Base-by-base conservation (phyloP, 1,284 basidiomycete genomes). In the Amylostereum areolatum region DNA sequence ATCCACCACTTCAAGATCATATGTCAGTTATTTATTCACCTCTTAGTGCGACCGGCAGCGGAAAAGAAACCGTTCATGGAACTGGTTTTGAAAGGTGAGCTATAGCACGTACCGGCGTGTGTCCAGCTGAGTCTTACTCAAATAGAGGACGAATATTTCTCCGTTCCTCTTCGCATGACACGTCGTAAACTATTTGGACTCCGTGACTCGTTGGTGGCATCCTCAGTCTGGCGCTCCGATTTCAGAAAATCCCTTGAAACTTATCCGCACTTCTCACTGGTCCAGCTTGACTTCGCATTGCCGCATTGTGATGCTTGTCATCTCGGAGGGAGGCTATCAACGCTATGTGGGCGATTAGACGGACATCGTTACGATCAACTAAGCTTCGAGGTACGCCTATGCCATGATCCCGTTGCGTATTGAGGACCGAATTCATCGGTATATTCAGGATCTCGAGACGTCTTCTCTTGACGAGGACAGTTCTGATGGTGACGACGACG, bases 11-110 rank as follows among this genome's bases (percentile, higher is more conserved):
- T 91, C 74, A 91, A 90, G 66, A 83, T 89, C 43, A 76, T 93
- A 31, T 92, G 89, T 57, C 91, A 94, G 60, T 78, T 92, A 39
- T 85, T 92, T 56, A 84, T 92, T 3, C 84, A 92, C 56, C 69
- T 93, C 37, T 85, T 85, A 24, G 80, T 90, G 31, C 75, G 70
- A 27, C 71, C 78, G 5, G 62, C 69, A n/a, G 62, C 62, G 5
- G 70, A 81, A 43, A 72, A 87, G 11, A 69, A 66, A 43, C 58
- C 66, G 4, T 83, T 79, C 57, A 79, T 85, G 74, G 61, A 76
- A 52, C 62, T 69, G 34, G 71, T 70, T 40, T 60, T 85, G 46
- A 70, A 73, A 62, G 71, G 88, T 85, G 52, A 37, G 69, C 61
- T 42, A 41, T 41, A 41, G 10, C 18, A 18, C 18, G 18, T 18